Evolutionary conservation across 2,329 filamentous ascomycete species (phyloP).

Genomic region (Periconia macrospinosa): DNA sequence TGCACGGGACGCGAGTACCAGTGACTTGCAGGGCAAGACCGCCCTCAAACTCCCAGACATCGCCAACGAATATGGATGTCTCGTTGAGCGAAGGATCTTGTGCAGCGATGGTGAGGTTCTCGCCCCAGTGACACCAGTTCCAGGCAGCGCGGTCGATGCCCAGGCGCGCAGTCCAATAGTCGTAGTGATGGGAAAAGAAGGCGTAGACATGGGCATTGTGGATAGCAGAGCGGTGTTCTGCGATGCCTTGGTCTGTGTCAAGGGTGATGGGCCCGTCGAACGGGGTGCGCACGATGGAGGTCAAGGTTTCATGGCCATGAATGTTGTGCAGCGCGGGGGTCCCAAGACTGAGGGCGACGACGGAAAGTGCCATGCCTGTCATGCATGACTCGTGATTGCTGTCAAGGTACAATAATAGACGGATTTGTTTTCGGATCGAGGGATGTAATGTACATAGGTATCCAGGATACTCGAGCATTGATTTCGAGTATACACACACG

Average conservation of each 20-base stretch:
- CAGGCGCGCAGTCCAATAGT: slow-evolving; percentile 1
- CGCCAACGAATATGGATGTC: neutral
- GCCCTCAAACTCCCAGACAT: slow-evolving; percentile 2
- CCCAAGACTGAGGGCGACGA: neutral
- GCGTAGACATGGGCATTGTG: slow-evolving; percentile 6
- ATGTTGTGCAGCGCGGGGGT: neutral
- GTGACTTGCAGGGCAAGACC: slow-evolving; percentile 2
- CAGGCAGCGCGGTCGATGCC: slow-evolving; percentile 1
- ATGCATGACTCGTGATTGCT: too few species aligned
- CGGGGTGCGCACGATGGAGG: slow-evolving; percentile 2
- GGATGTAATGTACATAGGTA: too few species aligned
- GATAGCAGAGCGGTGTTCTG: slow-evolving; percentile 1
- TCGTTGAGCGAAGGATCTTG: neutral
- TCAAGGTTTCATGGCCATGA: neutral
- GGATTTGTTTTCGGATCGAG: too few species aligned
- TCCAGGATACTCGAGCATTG: too few species aligned
- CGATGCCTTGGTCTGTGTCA: neutral
- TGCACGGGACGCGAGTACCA: slow-evolving; percentile 1
- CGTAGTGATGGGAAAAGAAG: slow-evolving; percentile 6
- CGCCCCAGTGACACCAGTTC: slow-evolving; percentile 5
- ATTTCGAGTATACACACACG: too few species aligned
- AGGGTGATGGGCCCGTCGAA: neutral
- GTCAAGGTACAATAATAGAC: too few species aligned
- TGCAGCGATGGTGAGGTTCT: slow-evolving; percentile 5
- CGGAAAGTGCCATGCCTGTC: neutral